Evolutionary conservation across 768 basidiomycete genomes (phyloP).

Genomic region (Panaeolus papilionaceus): DNA sequence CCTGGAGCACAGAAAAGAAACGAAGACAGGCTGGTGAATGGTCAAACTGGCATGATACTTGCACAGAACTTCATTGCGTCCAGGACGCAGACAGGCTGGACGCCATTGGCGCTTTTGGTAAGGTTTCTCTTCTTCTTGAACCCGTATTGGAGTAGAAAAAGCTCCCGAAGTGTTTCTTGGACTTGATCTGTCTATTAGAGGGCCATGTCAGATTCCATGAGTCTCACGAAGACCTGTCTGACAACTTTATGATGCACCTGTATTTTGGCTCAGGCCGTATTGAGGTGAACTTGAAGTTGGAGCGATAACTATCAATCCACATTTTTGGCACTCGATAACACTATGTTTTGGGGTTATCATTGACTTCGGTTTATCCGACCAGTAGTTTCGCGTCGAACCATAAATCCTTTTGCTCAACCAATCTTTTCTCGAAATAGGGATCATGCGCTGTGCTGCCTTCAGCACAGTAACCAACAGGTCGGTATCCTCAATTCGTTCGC

Average conservation of each 20-base stretch:
- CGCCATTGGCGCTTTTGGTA: conserved; percentile 84
- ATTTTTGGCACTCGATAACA: neutral
- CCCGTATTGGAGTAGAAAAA: neutral
- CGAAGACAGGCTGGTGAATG: conserved; percentile 60
- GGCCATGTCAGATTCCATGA: neutral
- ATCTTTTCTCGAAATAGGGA: conserved; percentile 41
- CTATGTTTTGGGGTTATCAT: conserved; percentile 16
- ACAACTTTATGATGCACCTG: neutral
- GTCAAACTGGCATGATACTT: conserved; percentile 72
- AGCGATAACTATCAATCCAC: neutral
- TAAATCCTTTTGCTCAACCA: conserved; percentile 19
- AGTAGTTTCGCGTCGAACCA: neutral
- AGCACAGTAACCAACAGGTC: conserved; percentile 59
- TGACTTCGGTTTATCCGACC: conserved; percentile 20
- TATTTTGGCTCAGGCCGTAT: neutral
- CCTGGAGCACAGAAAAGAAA: conserved; percentile 85
- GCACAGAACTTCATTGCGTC: conserved; percentile 80
- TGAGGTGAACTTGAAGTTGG: neutral
- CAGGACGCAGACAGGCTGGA: conserved; percentile 84
- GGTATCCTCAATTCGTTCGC: conserved; percentile 22
- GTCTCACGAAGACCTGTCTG: neutral
- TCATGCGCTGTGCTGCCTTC: conserved; percentile 76
- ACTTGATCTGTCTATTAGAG: conserved; percentile 9
- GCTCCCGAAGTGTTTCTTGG: neutral
- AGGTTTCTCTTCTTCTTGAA: conserved; percentile 29